Conservation (phyloP, 192 early-diverging fungal species). For the Coemansia asiatica region DNA sequence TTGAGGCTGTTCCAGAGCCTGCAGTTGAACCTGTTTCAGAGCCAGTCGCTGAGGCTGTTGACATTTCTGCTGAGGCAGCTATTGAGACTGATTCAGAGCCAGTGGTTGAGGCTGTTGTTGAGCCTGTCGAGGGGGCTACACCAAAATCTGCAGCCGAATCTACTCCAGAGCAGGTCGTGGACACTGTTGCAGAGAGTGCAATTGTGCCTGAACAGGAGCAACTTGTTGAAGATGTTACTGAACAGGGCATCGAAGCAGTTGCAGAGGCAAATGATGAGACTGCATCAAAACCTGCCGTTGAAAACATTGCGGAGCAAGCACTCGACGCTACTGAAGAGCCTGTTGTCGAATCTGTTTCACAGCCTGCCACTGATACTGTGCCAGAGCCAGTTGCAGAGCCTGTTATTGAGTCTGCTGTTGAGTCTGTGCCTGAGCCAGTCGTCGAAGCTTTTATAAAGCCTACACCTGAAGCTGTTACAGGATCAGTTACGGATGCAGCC, state of each 20-base stretch:
- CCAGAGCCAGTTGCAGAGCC: no score
- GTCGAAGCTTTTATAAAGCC: conserved; percentile 1
- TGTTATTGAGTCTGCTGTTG: no score
- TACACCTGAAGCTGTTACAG: background rate
- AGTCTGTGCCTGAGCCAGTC: no score
- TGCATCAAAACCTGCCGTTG: background rate
- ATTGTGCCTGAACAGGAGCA: no score
- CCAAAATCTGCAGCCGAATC: background rate
- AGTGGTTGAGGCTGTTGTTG: background rate
- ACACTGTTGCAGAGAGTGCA: no score
- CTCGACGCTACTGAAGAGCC: background rate
- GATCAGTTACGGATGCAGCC: background rate
- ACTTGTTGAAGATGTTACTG: conserved; percentile 6
- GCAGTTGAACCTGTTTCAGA: no score
- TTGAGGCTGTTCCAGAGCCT: no score
- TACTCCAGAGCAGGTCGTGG: no score
- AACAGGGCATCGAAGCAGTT: background rate
- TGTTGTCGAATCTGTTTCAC: background rate
- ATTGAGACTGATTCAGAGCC: no score
- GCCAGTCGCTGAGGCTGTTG: background rate
- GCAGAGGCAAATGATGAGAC: background rate
- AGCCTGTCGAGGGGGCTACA: background rate
- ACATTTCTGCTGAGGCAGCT: no score
- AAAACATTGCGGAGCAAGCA: background rate
- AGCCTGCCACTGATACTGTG: background rate